phyloP scores from a whole-genome alignment of 768 basidiomycete species.

The Cubamyces sp. region DNA sequence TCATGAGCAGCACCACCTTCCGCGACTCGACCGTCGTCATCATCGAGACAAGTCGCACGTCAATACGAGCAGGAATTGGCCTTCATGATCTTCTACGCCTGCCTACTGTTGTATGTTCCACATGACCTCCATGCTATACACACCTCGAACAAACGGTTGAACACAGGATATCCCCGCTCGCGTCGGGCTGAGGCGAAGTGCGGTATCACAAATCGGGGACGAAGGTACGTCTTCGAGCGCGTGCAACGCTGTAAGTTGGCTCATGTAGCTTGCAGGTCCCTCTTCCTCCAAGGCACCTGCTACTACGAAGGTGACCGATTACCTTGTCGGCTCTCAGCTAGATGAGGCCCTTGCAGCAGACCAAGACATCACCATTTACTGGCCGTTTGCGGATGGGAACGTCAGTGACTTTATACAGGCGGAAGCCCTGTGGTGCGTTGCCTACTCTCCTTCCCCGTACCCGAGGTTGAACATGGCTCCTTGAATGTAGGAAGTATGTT shows the following conservation, averaged over 20 bases:
- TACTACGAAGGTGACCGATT: constrained; percentile 69
- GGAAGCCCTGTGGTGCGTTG: constrained; percentile 83
- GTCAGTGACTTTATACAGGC: constrained; percentile 82
- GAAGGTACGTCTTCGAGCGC: constrained; percentile 34
- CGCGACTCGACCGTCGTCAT: constrained; percentile 82
- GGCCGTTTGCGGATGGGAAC: constrained; percentile 80
- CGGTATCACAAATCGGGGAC: constrained; percentile 35
- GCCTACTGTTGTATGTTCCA: constrained; percentile 71
- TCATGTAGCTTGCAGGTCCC: constrained; percentile 32
- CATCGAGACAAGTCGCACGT: constrained; percentile 76
- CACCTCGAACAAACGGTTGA: not conserved
- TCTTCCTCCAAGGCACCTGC: constrained; percentile 51
- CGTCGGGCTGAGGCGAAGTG: constrained; percentile 66
- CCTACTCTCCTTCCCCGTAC: not conserved
- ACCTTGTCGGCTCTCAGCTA: constrained; percentile 78
- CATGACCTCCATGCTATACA: not conserved
- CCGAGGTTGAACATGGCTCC: not conserved
- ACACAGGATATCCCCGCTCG: constrained; percentile 77
- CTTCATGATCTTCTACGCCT: constrained; percentile 77
- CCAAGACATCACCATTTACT: constrained; percentile 74
- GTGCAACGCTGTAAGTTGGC: constrained; percentile 24
- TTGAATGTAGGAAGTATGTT: constrained; percentile 71
- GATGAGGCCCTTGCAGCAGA: constrained; percentile 79
- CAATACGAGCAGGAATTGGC: constrained; percentile 76
- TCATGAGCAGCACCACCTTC: constrained; percentile 38